A percentile compares a stretch with the other conserved stretches of the same genome.
These are phyloP conservation scores for Eustoma russellianum DNA, from an alignment of 257 asterid species.

Conservation along the genomic window DNA sequence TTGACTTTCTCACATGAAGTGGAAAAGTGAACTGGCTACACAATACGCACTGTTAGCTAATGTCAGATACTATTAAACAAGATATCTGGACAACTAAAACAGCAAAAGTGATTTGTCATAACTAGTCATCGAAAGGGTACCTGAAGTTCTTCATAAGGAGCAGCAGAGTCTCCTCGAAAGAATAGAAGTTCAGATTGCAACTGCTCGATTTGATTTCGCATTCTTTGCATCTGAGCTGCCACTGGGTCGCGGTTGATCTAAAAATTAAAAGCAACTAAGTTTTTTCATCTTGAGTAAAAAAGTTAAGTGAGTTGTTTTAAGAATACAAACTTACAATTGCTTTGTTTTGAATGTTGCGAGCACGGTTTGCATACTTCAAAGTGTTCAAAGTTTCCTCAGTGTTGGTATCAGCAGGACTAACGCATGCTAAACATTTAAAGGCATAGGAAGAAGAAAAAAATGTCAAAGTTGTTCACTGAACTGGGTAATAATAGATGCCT, in stretches of 20 bases:
- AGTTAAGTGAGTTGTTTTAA: too few species aligned
- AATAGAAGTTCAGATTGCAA: conserved; percentile 81
- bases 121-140: conserved; percentile 20
- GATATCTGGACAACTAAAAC: not conserved
- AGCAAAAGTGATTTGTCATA: too few species aligned
- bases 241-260: conserved; percentile 89
- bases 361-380: conserved; percentile 90
- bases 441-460: not conserved
- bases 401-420: conserved; percentile 93
- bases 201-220: conserved; percentile 88
- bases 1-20: not conserved
- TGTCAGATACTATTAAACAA: not conserved
- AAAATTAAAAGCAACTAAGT: conserved; percentile 10
- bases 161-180: conserved; percentile 63
- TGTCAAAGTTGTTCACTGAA: not conserved
- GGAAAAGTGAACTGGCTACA: not conserved
- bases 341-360: conserved; percentile 89
- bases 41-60: not conserved
- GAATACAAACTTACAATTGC: conserved; percentile 57
- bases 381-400: conserved; percentile 93
- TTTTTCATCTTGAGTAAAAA: not conserved
- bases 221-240: conserved; percentile 68
- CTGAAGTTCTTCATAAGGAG: conserved; percentile 76
- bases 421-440: conserved; percentile 50
- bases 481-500: not conserved